Base-by-base conservation (phyloP, 352 stramenopile species). In the Globisporangium splendens region DNA sequence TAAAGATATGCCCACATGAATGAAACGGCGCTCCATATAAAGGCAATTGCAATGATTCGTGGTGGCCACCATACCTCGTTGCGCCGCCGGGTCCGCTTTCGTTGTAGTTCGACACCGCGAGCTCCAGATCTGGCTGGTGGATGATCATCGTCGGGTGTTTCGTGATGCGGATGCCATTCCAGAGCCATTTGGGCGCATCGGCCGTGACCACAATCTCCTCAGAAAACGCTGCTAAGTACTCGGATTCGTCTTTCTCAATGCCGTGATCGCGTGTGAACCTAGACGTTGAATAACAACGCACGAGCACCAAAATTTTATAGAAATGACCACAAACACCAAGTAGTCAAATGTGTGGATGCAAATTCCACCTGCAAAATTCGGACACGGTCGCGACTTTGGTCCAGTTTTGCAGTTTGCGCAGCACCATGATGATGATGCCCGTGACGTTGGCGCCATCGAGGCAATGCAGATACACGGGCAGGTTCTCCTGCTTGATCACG, bases 141-240 rank as follows among this genome's bases (percentile, higher is more conserved):
- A 95, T 85, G 63, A 91, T 90, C 79, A 95, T 91, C 10, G 85
- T 93, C 55, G 85, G 85, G 66, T 95, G 85, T 57, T 95, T 95
- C 7, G 79, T 69, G 48, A 95, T 83, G 17, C 86, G 76, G 17
- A 91, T 50, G 48, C 83, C 86, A 56, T 93, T 92, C 86, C 86
- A 95, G 7, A 95, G 75, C 86, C 86, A 95, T 35, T 77, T 72
- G 15, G 86, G 86, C 8, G 83, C 83, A 46, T 93, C 73, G 0
- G 65, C 70, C 20, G 83, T 86, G 49, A 95, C 73, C 38, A 91
- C 77, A 41, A 95, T 86, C 68, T 95, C 86, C 58, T 92, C 86
- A 1, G 83, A 91, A 56, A 92, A 95, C 22, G 65, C 64, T 17
- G 83, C 79, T 33, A 95, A 41, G 61, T 91, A 95, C 66, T 95